Evolutionary conservation across 306 rosid species (phyloP).

Genomic region (Dryas octopetala): DNA sequence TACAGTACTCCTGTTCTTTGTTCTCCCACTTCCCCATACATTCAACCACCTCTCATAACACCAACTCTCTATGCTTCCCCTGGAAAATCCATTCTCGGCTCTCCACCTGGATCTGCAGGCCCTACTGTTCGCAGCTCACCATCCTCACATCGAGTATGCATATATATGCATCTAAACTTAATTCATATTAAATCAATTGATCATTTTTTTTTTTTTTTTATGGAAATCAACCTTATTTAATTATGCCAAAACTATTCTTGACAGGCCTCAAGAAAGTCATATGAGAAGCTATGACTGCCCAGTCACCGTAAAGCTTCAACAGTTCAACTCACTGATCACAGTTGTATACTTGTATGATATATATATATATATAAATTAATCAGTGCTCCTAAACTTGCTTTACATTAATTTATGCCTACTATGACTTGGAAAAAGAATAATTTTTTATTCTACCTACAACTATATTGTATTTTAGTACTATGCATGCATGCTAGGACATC

Average conservation of each 20-base stretch:
- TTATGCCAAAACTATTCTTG: background rate
- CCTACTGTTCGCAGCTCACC: constrained; percentile 13
- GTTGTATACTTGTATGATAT: too few species aligned
- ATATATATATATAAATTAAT: too few species aligned
- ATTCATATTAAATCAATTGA: too few species aligned
- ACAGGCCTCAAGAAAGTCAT: constrained; percentile 30
- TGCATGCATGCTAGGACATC: background rate
- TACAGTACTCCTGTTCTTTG: constrained; percentile 28
- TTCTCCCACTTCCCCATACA: constrained; percentile 43
- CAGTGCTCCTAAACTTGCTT: background rate
- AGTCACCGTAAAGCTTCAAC: constrained; percentile 9
- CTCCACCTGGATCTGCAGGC: constrained; percentile 15
- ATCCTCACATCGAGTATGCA: constrained; percentile 23
- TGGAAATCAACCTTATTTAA: background rate
- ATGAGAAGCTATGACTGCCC: constrained; percentile 27
- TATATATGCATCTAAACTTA: background rate
- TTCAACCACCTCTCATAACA: constrained; percentile 27
- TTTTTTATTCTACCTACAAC: too few species aligned
- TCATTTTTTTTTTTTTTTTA: background rate
- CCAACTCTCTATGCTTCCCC: constrained; percentile 32
- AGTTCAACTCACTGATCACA: background rate
- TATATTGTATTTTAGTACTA: too few species aligned
- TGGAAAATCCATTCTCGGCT: constrained; percentile 17
- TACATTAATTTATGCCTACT: background rate
- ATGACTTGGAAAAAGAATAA: too few species aligned